phyloP scores from a whole-genome alignment of 1,284 basidiomycete species.

The Malassezia restricta region DNA sequence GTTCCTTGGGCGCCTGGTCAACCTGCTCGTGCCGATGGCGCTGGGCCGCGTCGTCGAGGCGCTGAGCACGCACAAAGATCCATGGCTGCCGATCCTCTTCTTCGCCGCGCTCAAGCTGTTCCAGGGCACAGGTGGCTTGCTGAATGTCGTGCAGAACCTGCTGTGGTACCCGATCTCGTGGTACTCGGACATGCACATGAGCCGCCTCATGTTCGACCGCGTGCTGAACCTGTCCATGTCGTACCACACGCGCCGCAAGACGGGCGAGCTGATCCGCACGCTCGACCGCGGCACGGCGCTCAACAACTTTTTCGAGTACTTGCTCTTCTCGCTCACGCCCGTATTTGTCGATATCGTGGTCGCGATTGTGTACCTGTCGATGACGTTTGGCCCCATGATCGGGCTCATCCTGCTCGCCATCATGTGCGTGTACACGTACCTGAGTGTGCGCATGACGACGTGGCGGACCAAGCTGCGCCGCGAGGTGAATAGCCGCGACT shows the following conservation, averaged over 20 bases:
- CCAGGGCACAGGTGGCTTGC: slow-evolving; percentile 47
- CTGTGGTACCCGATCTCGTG: slow-evolving; percentile 70
- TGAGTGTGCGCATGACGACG: slow-evolving; percentile 56
- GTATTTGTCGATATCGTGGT: slow-evolving; percentile 62
- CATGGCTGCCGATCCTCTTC: slow-evolving; percentile 30
- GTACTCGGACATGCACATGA: slow-evolving; percentile 52
- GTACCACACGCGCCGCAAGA: slow-evolving; percentile 66
- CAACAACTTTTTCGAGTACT: slow-evolving; percentile 45
- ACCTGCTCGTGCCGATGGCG: slow-evolving; percentile 59
- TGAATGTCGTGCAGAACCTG: slow-evolving; percentile 32
- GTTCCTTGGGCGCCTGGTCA: slow-evolving; percentile 62
- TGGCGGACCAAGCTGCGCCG: slow-evolving; percentile 58
- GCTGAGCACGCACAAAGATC: slow-evolving; percentile 27
- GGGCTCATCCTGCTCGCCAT: slow-evolving; percentile 62
- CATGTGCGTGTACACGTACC: slow-evolving; percentile 66
- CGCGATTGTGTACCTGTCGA: slow-evolving; percentile 53
- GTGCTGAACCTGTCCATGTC: slow-evolving; percentile 57
- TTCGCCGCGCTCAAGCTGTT: slow-evolving; percentile 47
- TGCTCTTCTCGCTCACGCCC: slow-evolving; percentile 68
- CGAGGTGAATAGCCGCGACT: slow-evolving; percentile 31
- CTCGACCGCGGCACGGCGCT: slow-evolving; percentile 57
- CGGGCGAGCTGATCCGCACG: slow-evolving; percentile 58
- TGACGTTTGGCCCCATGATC: slow-evolving; percentile 59
- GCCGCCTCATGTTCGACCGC: slow-evolving; percentile 43
- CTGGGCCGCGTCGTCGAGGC: slow-evolving; percentile 58